Evolutionary conservation across 2,329 filamentous ascomycete species (phyloP).

Genomic region (Mycosphaerella arachidis): DNA sequence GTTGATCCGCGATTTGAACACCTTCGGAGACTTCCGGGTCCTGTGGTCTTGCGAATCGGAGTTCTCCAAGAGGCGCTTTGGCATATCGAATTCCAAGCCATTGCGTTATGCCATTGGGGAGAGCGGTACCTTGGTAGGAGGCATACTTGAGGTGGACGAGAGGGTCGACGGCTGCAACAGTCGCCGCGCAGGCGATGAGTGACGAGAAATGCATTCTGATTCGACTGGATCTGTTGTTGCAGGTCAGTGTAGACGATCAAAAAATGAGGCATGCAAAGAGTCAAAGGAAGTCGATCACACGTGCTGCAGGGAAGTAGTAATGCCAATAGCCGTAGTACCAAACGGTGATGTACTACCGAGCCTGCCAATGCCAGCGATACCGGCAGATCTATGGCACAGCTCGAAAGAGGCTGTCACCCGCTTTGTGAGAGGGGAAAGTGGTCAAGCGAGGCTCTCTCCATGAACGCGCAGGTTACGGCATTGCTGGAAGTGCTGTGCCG

Average conservation of each 20-base stretch:
- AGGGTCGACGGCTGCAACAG: conserved; percentile 32
- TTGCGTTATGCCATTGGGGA: conserved; percentile 57
- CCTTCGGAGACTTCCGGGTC: conserved; percentile 51
- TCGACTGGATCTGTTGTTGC: background rate
- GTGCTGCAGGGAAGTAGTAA: background rate
- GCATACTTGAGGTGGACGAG: conserved; percentile 63
- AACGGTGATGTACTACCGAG: background rate
- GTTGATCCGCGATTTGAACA: conserved; percentile 51
- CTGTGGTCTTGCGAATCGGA: conserved; percentile 64
- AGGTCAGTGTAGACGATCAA: background rate
- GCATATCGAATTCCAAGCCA: conserved; percentile 76
- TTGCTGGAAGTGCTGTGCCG: no score
- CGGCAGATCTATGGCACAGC: no score
- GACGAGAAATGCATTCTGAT: background rate
- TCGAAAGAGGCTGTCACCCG: no score
- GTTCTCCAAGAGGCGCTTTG: conserved; percentile 59
- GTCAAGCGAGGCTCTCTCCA: no score
- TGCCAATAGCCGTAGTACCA: background rate
- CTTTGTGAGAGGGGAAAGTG: no score
- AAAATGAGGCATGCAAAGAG: background rate
- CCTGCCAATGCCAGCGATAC: background rate
- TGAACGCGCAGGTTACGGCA: no score
- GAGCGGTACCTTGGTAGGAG: conserved; percentile 56
- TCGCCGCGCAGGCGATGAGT: background rate
- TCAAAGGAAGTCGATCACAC: background rate